Evolutionary conservation across 306 rosid genomes (phyloP).

Genomic region (Neltuma alba): DNA sequence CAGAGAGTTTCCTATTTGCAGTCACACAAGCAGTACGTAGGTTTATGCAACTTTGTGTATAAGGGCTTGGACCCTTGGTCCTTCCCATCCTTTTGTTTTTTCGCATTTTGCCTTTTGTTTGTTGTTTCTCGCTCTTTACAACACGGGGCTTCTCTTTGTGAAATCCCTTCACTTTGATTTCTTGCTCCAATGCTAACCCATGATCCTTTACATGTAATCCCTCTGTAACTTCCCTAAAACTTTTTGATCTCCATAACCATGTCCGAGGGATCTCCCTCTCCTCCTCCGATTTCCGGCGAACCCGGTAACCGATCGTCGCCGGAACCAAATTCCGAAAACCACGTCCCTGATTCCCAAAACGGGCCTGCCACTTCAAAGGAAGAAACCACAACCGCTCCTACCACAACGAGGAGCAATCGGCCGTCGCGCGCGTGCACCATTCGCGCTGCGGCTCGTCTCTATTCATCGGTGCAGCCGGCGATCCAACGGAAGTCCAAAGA

Average conservation of each 20-base stretch:
- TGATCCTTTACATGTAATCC: conserved; percentile 63
- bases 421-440: conserved; percentile 96
- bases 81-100: conserved; percentile 38
- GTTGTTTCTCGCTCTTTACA: conserved; percentile 28
- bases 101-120: background rate
- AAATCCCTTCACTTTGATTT: conserved; percentile 26
- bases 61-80: conserved; percentile 66
- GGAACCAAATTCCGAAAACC: conserved; percentile 48
- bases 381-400: conserved; percentile 46
- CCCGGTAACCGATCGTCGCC: conserved; percentile 62
- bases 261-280: conserved; percentile 63
- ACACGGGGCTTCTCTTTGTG: conserved; percentile 29
- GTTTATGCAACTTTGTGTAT: conserved; percentile 32
- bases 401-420: conserved; percentile 69
- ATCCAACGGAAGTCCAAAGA: conserved; percentile 51
- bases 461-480: conserved; percentile 47
- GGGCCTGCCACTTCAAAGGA: conserved; percentile 38
- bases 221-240: conserved; percentile 53
- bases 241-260: conserved; percentile 61
- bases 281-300: conserved; percentile 59
- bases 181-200: conserved; percentile 58
- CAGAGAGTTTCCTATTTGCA: conserved; percentile 17
- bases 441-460: conserved; percentile 77
- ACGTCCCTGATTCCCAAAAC: conserved; percentile 41
- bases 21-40: conserved; percentile 22